phyloP scores from a whole-genome alignment of 768 basidiomycete genomes.

The Tricholoma matsutake region DNA sequence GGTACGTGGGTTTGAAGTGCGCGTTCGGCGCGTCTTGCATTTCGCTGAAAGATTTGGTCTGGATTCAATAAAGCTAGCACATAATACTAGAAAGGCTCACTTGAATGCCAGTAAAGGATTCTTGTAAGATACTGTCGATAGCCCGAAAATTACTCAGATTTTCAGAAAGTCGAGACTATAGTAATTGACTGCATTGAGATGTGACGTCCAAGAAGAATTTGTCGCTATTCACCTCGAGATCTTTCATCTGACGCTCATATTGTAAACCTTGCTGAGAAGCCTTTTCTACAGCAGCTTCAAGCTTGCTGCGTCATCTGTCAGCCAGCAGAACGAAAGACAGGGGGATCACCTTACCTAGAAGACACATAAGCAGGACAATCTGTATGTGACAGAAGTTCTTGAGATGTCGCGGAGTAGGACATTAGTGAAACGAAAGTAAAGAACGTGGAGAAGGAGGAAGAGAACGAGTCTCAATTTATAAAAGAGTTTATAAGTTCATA shows the following conservation, averaged over 20 bases:
- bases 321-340: constrained; percentile 1
- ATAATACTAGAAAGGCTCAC: constrained; percentile 30
- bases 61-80: not conserved
- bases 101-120: constrained; percentile 58
- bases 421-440: constrained; percentile 13
- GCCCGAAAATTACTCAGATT: constrained; percentile 73
- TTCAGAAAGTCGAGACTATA: constrained; percentile 62
- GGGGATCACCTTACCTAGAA: constrained; percentile 12
- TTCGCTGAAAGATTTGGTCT: constrained; percentile 41
- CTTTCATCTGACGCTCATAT: constrained; percentile 58
- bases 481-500: not conserved
- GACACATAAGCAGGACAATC: constrained; percentile 20
- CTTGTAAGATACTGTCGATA: constrained; percentile 66
- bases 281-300: constrained; percentile 46
- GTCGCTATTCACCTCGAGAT: constrained; percentile 46
- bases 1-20: constrained; percentile 60
- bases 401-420: constrained; percentile 15
- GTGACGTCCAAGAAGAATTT: not conserved
- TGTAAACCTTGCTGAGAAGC: constrained; percentile 45
- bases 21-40: constrained; percentile 54
- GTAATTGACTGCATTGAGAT: constrained; percentile 2
- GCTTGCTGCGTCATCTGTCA: constrained; percentile 29
- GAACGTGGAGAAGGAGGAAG: constrained; percentile 9
- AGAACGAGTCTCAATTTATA: not conserved
- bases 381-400: constrained; percentile 3